Percentiles rank a stretch among this genome's conserved stretches.
phyloP scores from a whole-genome alignment of 306 rosid species.

The Glycine tomentella region DNA sequence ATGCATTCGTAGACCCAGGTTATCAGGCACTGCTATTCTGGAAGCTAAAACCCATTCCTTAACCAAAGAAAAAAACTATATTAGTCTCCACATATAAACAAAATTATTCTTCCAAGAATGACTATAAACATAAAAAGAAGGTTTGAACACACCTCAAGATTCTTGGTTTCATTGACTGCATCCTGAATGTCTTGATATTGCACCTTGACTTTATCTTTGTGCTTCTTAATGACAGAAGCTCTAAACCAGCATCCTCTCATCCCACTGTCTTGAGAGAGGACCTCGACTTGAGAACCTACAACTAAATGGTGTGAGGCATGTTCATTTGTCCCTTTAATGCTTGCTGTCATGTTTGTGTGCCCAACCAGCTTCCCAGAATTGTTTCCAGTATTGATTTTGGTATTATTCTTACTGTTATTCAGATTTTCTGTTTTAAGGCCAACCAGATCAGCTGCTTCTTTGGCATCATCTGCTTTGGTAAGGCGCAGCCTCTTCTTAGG shows the following conservation, averaged over 20 bases:
- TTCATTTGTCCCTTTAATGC: slow-evolving; percentile 45
- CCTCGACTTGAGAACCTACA: slow-evolving; percentile 77
- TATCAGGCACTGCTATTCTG: slow-evolving; percentile 64
- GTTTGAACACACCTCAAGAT: slow-evolving; percentile 70
- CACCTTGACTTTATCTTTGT: slow-evolving; percentile 79
- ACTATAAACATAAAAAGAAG: not conserved
- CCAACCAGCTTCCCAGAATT: slow-evolving; percentile 34
- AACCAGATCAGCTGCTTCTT: slow-evolving; percentile 40
- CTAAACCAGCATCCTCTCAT: slow-evolving; percentile 92
- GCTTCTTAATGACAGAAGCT: slow-evolving; percentile 73
- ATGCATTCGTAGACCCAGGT: slow-evolving; percentile 56
- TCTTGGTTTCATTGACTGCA: slow-evolving; percentile 71
- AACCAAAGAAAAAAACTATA: not conserved
- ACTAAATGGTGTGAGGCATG: slow-evolving; percentile 37
- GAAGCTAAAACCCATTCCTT: slow-evolving; percentile 88
- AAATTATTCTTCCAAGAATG: not conserved
- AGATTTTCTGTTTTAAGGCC: slow-evolving; percentile 27
- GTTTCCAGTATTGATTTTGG: slow-evolving; percentile 44
- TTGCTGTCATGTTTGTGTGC: slow-evolving; percentile 29
- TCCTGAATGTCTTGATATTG: slow-evolving; percentile 78
- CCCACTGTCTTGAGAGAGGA: slow-evolving; percentile 91
- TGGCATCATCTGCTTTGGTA: slow-evolving; percentile 42
- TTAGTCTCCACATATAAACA: not conserved
- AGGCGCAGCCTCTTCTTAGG: slow-evolving; percentile 66
- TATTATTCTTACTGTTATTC: slow-evolving; percentile 28